Conservation (phyloP, 2,329 filamentous ascomycete species). For the Tolypocladium paradoxum region DNA sequence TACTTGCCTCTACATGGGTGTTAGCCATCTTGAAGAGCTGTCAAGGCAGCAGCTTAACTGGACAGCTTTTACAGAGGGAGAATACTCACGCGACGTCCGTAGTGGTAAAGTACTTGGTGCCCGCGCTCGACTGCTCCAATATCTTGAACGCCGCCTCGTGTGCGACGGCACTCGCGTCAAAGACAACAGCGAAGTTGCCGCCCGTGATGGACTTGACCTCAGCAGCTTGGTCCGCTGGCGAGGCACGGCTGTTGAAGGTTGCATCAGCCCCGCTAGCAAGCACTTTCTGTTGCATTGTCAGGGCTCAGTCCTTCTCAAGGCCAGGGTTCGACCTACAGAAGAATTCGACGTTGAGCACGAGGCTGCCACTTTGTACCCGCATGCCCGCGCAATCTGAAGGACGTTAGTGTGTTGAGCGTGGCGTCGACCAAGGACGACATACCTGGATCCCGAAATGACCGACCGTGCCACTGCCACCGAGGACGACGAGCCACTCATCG, state of each 20-base stretch:
- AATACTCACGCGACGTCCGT: conserved; percentile 21
- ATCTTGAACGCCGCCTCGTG: conserved; percentile 18
- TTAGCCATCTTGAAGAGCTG: neutral
- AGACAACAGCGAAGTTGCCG: conserved; percentile 21
- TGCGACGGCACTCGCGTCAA: conserved; percentile 20
- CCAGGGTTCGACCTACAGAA: conserved; percentile 7
- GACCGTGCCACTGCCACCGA: conserved; percentile 24
- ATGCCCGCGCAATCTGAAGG: conserved; percentile 19
- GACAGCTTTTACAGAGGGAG: neutral
- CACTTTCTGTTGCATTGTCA: conserved; percentile 10
- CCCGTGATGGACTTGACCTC: conserved; percentile 19
- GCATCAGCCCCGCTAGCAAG: conserved; percentile 18
- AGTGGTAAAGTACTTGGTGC: conserved; percentile 19
- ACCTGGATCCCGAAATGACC: conserved; percentile 23
- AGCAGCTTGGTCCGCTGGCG: conserved; percentile 18
- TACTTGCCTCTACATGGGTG: conserved; percentile 6
- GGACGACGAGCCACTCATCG: conserved; percentile 24
- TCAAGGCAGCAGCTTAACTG: neutral
- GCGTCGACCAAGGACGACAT: neutral
- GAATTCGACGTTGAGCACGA: conserved; percentile 21
- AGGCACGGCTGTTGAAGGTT: conserved; percentile 18
- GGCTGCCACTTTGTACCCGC: conserved; percentile 25
- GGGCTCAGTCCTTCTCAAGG: neutral
- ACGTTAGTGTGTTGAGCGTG: neutral
- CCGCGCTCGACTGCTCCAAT: conserved; percentile 13